These are phyloP conservation scores for Aspergillus brasiliensis DNA, from an alignment of 2,329 filamentous ascomycete species.

Conservation along the genomic window DNA sequence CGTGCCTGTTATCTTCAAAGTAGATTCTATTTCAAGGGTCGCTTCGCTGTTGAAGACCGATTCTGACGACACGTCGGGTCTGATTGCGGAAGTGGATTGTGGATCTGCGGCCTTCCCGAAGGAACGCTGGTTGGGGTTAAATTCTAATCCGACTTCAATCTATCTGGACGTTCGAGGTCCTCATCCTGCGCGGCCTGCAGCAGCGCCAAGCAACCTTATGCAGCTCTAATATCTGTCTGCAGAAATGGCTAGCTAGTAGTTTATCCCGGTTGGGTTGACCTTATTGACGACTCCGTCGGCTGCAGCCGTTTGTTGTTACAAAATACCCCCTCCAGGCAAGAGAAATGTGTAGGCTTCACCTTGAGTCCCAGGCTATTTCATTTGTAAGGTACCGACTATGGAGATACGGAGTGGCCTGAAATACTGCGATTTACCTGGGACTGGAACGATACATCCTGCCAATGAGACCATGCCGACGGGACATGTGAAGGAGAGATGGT, in stretches of 20 bases:
- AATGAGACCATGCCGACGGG: neutral
- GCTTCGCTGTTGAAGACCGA: neutral
- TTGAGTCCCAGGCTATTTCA: neutral
- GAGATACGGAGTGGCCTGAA: neutral
- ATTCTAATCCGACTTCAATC: slow-evolving; percentile 5
- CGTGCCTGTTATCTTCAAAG: neutral
- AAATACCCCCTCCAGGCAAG: neutral
- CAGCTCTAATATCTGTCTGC: neutral
- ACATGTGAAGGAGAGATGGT: neutral
- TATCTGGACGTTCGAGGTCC: neutral
- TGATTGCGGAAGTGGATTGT: neutral
- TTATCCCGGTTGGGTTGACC: neutral
- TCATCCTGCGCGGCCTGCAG: neutral
- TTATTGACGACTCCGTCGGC: neutral
- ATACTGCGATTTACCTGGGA: neutral
- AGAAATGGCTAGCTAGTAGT: neutral
- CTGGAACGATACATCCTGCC: neutral
- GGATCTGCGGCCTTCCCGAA: slow-evolving; percentile 1
- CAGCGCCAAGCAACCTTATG: neutral
- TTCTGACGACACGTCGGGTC: neutral
- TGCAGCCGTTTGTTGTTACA: neutral
- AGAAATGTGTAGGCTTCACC: neutral
- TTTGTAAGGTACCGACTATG: neutral
- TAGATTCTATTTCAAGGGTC: neutral
- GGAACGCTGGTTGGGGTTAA: neutral